These are phyloP conservation scores for Fusarium nisikadoi DNA, from an alignment of 2,329 filamentous ascomycete species.

Conservation along the genomic window DNA sequence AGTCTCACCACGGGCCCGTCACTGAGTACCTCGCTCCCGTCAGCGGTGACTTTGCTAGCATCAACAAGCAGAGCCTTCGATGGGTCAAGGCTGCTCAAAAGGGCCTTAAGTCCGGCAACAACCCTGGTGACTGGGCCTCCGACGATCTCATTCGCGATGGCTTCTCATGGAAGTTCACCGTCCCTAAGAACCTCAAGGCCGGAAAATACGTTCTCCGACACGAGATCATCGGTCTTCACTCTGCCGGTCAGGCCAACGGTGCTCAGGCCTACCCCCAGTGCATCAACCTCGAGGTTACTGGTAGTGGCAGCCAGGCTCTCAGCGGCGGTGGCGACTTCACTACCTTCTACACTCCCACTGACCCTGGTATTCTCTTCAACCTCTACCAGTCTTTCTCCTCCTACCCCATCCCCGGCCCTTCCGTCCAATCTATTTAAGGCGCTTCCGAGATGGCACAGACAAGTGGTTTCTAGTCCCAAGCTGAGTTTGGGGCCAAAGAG, in stretches of 20 bases:
- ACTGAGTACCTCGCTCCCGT: conserved; percentile 69
- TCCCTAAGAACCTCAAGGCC: conserved; percentile 58
- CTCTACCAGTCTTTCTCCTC: conserved; percentile 45
- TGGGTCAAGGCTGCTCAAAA: conserved; percentile 70
- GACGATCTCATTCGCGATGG: conserved; percentile 61
- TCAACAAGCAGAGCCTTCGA: conserved; percentile 61
- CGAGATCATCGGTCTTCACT: conserved; percentile 67
- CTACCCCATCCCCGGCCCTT: conserved; percentile 50
- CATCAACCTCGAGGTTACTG: conserved; percentile 59
- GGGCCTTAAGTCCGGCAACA: conserved; percentile 60
- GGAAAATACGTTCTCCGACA: conserved; percentile 66
- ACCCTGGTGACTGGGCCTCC: conserved; percentile 64
- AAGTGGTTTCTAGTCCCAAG: conserved; percentile 4
- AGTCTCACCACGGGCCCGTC: conserved; percentile 69
- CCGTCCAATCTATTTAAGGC: conserved; percentile 22
- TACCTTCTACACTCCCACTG: conserved; percentile 49
- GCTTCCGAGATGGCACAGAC: neutral
- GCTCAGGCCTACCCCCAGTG: conserved; percentile 66
- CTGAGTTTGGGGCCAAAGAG: conserved; percentile 1
- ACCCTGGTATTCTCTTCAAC: conserved; percentile 52
- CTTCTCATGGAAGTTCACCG: conserved; percentile 57
- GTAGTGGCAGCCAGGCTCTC: conserved; percentile 48
- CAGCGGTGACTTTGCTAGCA: conserved; percentile 60
- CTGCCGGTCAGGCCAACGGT: conserved; percentile 52
- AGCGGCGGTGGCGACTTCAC: conserved; percentile 48